A percentile compares a stretch with the other conserved stretches of the same genome.
Evolutionary conservation across 345 rosid species (phyloP).

Genomic region (Streptanthus diversifolius): DNA sequence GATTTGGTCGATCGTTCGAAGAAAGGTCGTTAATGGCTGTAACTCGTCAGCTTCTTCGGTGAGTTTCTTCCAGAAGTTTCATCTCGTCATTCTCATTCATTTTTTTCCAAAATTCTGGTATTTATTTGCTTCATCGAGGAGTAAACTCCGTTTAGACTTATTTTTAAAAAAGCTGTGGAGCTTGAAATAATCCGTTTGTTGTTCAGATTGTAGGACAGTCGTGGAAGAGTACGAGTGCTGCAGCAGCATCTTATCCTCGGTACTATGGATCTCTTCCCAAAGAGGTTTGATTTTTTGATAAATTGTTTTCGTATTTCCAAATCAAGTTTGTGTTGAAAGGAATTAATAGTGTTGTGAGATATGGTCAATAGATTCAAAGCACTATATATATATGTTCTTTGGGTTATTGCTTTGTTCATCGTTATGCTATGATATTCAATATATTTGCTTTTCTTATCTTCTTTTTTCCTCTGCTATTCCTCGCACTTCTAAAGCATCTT

Average conservation of each 20-base stretch:
- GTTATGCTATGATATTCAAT: not conserved
- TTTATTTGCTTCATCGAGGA: not conserved
- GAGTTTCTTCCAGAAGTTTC: slow-evolving; percentile 9
- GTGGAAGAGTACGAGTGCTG: slow-evolving; percentile 12
- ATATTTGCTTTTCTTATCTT: not conserved
- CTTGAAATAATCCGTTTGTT: not conserved
- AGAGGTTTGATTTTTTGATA: not conserved
- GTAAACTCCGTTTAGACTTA: too few relatives aligned
- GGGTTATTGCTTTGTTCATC: not conserved
- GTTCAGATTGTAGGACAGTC: slow-evolving; percentile 28
- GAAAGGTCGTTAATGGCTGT: slow-evolving; percentile 19
- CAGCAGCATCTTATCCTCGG: not conserved
- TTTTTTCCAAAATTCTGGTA: not conserved
- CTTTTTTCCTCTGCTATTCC: not conserved
- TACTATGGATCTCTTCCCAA: slow-evolving; percentile 22
- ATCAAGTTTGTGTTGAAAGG: not conserved
- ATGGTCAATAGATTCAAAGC: not conserved
- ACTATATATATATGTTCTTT: not conserved
- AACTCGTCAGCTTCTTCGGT: slow-evolving; percentile 30
- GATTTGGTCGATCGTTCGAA: slow-evolving; percentile 38
- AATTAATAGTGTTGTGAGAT: not conserved
- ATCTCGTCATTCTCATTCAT: not conserved
- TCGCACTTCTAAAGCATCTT: not conserved
- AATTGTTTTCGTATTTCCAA: not conserved
- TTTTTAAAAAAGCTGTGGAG: not conserved